Evolutionary conservation across 257 asterid species (phyloP).

Genomic region (Jasminum sambac): DNA sequence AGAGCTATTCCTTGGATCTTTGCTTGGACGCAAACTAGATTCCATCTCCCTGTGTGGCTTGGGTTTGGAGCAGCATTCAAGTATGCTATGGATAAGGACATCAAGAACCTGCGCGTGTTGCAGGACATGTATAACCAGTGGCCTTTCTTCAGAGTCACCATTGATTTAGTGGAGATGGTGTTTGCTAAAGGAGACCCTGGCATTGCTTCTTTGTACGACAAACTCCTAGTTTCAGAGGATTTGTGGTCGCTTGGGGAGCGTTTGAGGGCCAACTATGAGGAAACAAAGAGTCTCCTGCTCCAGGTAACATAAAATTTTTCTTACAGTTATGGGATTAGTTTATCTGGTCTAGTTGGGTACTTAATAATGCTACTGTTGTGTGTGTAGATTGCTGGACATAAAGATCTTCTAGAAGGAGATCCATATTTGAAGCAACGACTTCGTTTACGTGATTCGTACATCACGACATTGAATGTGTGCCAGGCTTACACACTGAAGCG

Average conservation of each 20-base stretch:
- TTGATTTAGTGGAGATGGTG: slow-evolving; percentile 63
- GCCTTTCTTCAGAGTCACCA: slow-evolving; percentile 72
- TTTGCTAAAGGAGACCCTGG: slow-evolving; percentile 73
- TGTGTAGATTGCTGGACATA: slow-evolving; percentile 31
- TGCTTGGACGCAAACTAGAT: slow-evolving; percentile 72
- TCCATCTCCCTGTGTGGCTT: slow-evolving; percentile 70
- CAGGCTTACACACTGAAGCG: slow-evolving; percentile 61
- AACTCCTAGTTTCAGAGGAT: slow-evolving; percentile 54
- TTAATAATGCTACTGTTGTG: no score
- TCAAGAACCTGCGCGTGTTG: slow-evolving; percentile 47
- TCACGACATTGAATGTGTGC: slow-evolving; percentile 48
- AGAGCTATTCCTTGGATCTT: slow-evolving; percentile 74
- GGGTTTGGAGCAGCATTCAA: slow-evolving; percentile 66
- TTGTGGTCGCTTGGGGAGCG: slow-evolving; percentile 50
- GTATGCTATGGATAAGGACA: slow-evolving; percentile 45
- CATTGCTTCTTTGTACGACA: slow-evolving; percentile 56
- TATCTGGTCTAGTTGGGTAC: no score
- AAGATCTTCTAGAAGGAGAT: slow-evolving; percentile 29
- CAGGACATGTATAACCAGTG: slow-evolving; percentile 63
- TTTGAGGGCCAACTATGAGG: slow-evolving; percentile 55
- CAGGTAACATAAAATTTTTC: slow-evolving; percentile 36
- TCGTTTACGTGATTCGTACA: slow-evolving; percentile 24
- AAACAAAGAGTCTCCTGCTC: slow-evolving; percentile 51
- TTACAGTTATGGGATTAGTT: no score
- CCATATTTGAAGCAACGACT: slow-evolving; percentile 28